Conservation (phyloP, 1,284 basidiomycete species). For the Rhodotorula sp. region DNA sequence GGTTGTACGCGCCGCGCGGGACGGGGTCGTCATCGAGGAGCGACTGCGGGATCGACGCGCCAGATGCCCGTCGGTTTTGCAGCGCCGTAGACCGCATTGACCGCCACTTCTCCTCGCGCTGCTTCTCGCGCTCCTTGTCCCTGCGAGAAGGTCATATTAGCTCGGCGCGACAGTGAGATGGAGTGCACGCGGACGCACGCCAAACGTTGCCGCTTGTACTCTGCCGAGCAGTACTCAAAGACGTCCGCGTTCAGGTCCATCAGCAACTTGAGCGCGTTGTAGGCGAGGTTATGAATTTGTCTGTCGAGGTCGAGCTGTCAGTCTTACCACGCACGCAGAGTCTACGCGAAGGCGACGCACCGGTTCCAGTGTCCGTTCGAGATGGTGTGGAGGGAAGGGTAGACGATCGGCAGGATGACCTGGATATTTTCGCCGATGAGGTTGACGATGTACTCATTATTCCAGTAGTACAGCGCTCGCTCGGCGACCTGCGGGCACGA, state of each 20-base stretch:
- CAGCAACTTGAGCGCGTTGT: slow-evolving; percentile 95
- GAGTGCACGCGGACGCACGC: slow-evolving; percentile 59
- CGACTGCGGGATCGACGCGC: slow-evolving; percentile 23
- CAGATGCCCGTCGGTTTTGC: slow-evolving; percentile 32
- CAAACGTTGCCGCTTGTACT: slow-evolving; percentile 84
- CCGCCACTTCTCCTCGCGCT: slow-evolving; percentile 43
- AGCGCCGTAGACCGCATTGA: slow-evolving; percentile 39
- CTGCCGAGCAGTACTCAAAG: slow-evolving; percentile 90
- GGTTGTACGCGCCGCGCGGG: slow-evolving; percentile 37
- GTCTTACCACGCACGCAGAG: background rate
- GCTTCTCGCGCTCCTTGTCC: slow-evolving; percentile 38
- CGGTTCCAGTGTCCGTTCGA: slow-evolving; percentile 98
- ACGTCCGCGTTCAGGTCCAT: slow-evolving; percentile 95
- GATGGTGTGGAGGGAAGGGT: slow-evolving; percentile 95
- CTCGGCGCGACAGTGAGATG: too few relatives aligned
- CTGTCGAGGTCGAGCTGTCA: background rate
- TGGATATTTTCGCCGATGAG: slow-evolving; percentile 96
- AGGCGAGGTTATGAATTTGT: slow-evolving; percentile 98
- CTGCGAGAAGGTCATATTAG: slow-evolving; percentile 17
- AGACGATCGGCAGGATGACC: slow-evolving; percentile 90
- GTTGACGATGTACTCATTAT: slow-evolving; percentile 99
- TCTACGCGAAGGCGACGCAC: slow-evolving; percentile 45
- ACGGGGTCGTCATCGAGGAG: slow-evolving; percentile 30
- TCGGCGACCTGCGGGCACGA: slow-evolving; percentile 68
- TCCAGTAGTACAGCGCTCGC: slow-evolving; percentile 91